A percentile compares a stretch with the other conserved stretches of the same genome.
Conservation (phyloP, 495 filamentous ascomycete genomes). For the Staphylotrichum tortipilum region DNA sequence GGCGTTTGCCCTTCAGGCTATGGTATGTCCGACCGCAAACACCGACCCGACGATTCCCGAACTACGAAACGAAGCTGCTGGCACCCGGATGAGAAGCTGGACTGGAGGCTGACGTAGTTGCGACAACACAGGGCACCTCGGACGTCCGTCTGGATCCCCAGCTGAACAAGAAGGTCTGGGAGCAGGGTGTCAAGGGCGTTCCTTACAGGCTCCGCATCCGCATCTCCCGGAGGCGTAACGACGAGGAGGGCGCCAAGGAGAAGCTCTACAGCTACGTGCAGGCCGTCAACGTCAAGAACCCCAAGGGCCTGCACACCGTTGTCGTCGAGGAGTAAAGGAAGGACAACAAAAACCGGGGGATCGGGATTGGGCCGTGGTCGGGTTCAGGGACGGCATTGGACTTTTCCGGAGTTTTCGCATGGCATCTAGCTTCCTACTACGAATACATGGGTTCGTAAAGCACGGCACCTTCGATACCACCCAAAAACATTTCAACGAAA, state of each 20-base stretch:
- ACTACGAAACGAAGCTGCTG: neutral
- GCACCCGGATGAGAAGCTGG: neutral
- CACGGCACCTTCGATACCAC: slow-evolving; percentile 29
- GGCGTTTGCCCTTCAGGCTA: slow-evolving; percentile 80
- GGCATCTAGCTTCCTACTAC: slow-evolving; percentile 44
- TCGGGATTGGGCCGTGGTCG: slow-evolving; percentile 26
- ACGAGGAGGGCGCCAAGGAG: slow-evolving; percentile 98
- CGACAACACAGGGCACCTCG: slow-evolving; percentile 75
- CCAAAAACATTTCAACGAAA: slow-evolving; percentile 14
- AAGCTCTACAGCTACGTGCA: slow-evolving; percentile 98
- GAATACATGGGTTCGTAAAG: slow-evolving; percentile 39
- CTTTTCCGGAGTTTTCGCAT: slow-evolving; percentile 44
- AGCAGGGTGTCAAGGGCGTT: slow-evolving; percentile 95
- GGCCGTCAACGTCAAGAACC: slow-evolving; percentile 98
- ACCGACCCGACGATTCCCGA: slow-evolving; percentile 1
- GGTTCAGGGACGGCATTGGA: slow-evolving; percentile 40
- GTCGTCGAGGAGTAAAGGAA: slow-evolving; percentile 53
- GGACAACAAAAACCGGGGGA: slow-evolving; percentile 24
- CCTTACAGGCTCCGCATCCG: slow-evolving; percentile 92
- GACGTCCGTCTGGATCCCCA: slow-evolving; percentile 97
- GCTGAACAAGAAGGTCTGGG: slow-evolving; percentile 99
- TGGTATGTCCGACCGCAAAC: slow-evolving; percentile 58
- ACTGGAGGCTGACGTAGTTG: slow-evolving; percentile 19
- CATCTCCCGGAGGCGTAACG: slow-evolving; percentile 99
- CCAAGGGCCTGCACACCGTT: slow-evolving; percentile 89